Base-by-base conservation (phyloP, 495 filamentous ascomycete genomes). In the Penicillium pancosmium region DNA sequence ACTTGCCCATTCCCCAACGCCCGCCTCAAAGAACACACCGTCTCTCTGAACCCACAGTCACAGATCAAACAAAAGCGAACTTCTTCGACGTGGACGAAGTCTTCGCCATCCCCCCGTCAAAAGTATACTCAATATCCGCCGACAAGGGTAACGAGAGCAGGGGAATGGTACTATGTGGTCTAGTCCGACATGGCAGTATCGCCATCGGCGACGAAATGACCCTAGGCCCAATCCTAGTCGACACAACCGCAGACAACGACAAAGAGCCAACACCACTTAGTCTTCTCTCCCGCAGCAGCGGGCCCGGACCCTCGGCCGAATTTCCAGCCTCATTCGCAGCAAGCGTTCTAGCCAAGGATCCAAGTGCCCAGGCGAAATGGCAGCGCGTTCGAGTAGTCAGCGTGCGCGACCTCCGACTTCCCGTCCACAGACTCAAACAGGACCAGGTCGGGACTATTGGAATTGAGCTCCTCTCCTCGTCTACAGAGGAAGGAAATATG, bases 381-480 rank as follows among this genome's bases (percentile, higher is more conserved):
- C 86, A 88, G 46, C 80, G 76, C 16, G 88, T 91, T n/a, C 84
- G 80, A 19, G 86, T 97, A 49, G 83, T 91, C 49, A 96, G 92
- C 59, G 86, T 97, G 31, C 88, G 95, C 18, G 92, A 96, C 62
- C 80, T 98, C 8, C 84, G 95, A 16, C 78, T 97, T 5, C 91
- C 94, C 0, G 91, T 96, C 3, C 88, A 86, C 48, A 87, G 80
- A 0, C 80, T 98, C 1, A 77, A 83, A 15, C 81, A 85, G 13
- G 94, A 91, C 51, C 92, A 97, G 78, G 93, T 94, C 2, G 94
- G 95, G 2, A 96, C 92, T 2, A 84, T 98, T 25, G 93, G 93
- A 3, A 76, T 97, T 56, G 82, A 89, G 18, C 84, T 89, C 1
- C 72, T 82, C 43, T 58, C 68, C 2, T 61, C 60, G 19, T 55